These are phyloP conservation scores for Vitis vinifera DNA, from an alignment of 164 flowering plant genomes.

Conservation along the genomic window DNA sequence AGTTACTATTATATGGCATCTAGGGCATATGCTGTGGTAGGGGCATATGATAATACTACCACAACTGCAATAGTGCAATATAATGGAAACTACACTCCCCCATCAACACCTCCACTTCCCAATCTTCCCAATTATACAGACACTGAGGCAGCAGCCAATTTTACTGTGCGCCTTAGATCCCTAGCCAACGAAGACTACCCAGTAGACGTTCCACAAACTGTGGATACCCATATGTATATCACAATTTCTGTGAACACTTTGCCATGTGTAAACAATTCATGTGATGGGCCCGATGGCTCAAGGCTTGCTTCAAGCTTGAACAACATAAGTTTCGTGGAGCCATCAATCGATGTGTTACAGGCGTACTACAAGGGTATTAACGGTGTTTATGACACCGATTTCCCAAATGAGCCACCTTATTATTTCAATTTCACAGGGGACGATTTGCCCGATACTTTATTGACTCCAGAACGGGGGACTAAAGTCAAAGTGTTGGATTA, in stretches of 20 bases:
- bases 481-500: conserved; percentile 8
- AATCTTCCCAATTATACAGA: conserved; percentile 18
- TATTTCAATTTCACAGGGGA: conserved; percentile 13
- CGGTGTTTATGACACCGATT: conserved; percentile 5
- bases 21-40: neutral
- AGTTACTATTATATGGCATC: conserved; percentile 21
- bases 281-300: conserved; percentile 4
- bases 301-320: conserved; percentile 11
- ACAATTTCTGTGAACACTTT: conserved; percentile 11
- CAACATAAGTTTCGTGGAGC: conserved; percentile 4
- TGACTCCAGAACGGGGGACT: conserved; percentile 5
- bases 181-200: conserved; percentile 16
- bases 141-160: conserved; percentile 13
- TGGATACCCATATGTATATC: neutral
- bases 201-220: neutral
- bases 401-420: conserved; percentile 11
- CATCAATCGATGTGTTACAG: conserved; percentile 1
- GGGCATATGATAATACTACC: no score
- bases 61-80: neutral
- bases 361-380: conserved; percentile 8
- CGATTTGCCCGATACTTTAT: neutral
- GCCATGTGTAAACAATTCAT: neutral
- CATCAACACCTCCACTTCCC: conserved; percentile 10
- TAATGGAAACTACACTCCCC: neutral
- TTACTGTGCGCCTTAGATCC: conserved; percentile 16